Evolutionary conservation across 345 rosid genomes (phyloP).

Genomic region (Murraya koenigii): DNA sequence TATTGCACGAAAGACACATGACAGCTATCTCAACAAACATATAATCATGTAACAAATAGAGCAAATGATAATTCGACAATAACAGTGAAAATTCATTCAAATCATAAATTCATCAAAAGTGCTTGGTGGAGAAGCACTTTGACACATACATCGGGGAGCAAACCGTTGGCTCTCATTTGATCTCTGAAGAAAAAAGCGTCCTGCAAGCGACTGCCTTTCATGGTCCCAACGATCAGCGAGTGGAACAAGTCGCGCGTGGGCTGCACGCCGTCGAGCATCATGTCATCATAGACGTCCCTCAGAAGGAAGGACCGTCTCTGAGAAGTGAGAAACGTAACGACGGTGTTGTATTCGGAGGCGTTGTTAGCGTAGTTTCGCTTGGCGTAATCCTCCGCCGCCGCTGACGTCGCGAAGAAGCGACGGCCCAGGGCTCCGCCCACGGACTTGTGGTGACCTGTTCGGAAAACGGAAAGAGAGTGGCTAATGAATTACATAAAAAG

Average conservation of each 20-base stretch:
- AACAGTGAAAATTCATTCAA: not conserved
- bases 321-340: slow-evolving; percentile 53
- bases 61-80: not conserved
- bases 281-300: slow-evolving; percentile 86
- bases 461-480: not conserved
- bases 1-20: slow-evolving; percentile 21
- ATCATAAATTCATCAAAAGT: not conserved
- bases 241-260: slow-evolving; percentile 76
- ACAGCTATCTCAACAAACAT: not conserved
- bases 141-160: slow-evolving; percentile 78
- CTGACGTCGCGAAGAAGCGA: slow-evolving; percentile 49
- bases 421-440: slow-evolving; percentile 45
- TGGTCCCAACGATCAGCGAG: slow-evolving; percentile 75
- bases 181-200: slow-evolving; percentile 85
- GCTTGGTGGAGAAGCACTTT: not conserved
- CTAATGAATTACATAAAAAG: not conserved
- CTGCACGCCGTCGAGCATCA: slow-evolving; percentile 92
- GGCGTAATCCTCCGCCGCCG: slow-evolving; percentile 50
- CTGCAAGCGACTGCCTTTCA: slow-evolving; percentile 83
- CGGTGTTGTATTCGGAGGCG: slow-evolving; percentile 70
- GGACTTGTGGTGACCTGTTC: slow-evolving; percentile 41
- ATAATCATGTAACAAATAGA: not conserved
- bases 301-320: slow-evolving; percentile 64
- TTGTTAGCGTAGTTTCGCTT: slow-evolving; percentile 81
- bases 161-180: slow-evolving; percentile 85